Percentiles rank a stretch among this genome's conserved stretches.
phyloP scores from a whole-genome alignment of 352 stramenopile genomes.

The Plasmopara muralis region DNA sequence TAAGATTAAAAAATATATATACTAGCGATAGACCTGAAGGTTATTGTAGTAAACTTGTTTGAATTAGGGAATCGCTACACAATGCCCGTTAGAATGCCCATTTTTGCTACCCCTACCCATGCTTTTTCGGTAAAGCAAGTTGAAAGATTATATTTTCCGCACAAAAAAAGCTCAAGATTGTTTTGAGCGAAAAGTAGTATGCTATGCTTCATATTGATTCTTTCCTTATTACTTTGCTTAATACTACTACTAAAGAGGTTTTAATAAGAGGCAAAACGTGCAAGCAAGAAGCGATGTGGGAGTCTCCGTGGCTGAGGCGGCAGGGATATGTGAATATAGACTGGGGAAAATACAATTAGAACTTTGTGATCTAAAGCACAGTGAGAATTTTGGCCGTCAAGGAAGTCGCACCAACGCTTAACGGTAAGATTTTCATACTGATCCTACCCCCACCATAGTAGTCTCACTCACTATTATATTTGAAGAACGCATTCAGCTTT shows the following conservation, averaged over 20 bases:
- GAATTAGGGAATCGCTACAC: too few species aligned
- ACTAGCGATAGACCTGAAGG: too few species aligned
- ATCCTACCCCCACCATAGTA: background rate
- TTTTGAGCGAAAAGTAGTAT: too few species aligned
- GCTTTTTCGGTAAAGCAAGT: too few species aligned
- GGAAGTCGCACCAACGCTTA: conserved; percentile 14
- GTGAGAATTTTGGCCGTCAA: conserved; percentile 29
- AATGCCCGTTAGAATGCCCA: too few species aligned
- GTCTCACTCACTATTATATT: background rate
- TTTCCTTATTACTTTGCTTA: too few species aligned
- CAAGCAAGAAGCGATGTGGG: conserved; percentile 11
- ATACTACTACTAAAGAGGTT: background rate
- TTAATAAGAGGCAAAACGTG: conserved; percentile 3
- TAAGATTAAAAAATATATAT: too few species aligned
- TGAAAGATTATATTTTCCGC: too few species aligned
- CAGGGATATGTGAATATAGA: conserved; percentile 1
- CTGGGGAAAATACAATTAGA: conserved; percentile 21
- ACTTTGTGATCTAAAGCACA: conserved; percentile 21
- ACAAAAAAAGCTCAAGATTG: too few species aligned
- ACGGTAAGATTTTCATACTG: conserved; percentile 8
- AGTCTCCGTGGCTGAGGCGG: conserved; percentile 8
- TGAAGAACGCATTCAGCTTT: conserved; percentile 25
- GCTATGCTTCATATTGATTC: too few species aligned
- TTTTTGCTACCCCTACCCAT: too few species aligned
- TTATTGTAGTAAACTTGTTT: too few species aligned